phyloP scores from a whole-genome alignment of 75 land plant species.

The Gnetum montanum region DNA sequence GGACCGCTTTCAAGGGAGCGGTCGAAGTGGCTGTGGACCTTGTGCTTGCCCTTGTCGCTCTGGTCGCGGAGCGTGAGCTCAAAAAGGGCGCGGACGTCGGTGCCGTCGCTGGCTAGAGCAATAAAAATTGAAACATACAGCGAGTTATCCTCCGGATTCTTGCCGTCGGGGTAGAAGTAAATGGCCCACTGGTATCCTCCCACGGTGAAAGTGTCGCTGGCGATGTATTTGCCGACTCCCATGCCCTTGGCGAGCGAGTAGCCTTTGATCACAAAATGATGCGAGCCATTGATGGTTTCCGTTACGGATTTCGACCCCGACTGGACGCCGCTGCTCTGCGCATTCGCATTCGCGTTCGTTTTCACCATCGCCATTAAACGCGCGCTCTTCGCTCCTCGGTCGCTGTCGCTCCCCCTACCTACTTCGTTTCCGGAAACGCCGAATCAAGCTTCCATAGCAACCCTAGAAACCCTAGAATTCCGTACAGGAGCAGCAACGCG shows the following conservation, averaged over 20 bases:
- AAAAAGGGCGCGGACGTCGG: conserved; percentile 79
- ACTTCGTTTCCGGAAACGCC: no score
- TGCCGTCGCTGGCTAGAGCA: conserved; percentile 53
- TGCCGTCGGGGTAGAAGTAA: conserved; percentile 58
- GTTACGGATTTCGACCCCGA: conserved; percentile 43
- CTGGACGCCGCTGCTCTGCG: no score
- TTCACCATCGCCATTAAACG: no score
- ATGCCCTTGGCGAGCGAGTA: conserved; percentile 72
- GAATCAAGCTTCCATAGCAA: no score
- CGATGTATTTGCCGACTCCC: conserved; percentile 79
- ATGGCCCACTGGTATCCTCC: conserved; percentile 59
- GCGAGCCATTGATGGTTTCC: conserved; percentile 78
- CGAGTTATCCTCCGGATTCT: conserved; percentile 46
- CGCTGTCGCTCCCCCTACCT: no score
- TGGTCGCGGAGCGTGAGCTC: conserved; percentile 74
- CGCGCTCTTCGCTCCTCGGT: no score
- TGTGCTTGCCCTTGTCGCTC: conserved; percentile 63
- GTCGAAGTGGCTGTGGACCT: conserved; percentile 55
- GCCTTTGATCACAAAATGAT: conserved; percentile 68
- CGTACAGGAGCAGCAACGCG: no score
- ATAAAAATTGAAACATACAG: conserved; percentile 51
- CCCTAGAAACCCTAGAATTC: no score
- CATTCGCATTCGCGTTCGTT: no score
- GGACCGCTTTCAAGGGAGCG: conserved; percentile 53
- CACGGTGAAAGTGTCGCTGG: conserved; percentile 60